Evolutionary conservation across 2,329 filamentous ascomycete genomes (phyloP).

Genomic region (Xylariaceae sp.): DNA sequence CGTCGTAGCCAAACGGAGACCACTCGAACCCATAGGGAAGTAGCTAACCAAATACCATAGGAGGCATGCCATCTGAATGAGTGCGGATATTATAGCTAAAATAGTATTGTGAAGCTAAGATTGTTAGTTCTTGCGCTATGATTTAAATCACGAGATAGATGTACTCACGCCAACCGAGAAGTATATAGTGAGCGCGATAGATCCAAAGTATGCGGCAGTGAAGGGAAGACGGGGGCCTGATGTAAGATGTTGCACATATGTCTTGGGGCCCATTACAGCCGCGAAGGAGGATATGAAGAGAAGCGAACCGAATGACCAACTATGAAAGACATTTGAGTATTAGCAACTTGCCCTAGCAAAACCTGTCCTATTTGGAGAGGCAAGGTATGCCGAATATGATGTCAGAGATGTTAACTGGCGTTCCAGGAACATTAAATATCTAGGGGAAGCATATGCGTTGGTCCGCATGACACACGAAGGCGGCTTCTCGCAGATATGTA

Average conservation of each 20-base stretch:
- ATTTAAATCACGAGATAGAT: background rate
- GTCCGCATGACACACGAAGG: slow-evolving; percentile 39
- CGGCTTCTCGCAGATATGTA: slow-evolving; percentile 41
- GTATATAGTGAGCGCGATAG: slow-evolving; percentile 87
- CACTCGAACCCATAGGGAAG: slow-evolving; percentile 94
- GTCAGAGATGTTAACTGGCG: slow-evolving; percentile 7
- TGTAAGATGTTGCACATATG: slow-evolving; percentile 83
- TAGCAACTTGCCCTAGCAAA: slow-evolving; percentile 27
- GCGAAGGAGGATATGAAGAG: slow-evolving; percentile 93
- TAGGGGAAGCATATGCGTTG: slow-evolving; percentile 34
- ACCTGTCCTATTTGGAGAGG: background rate
- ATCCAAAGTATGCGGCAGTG: slow-evolving; percentile 93
- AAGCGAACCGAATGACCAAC: slow-evolving; percentile 92
- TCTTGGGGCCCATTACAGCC: slow-evolving; percentile 88
- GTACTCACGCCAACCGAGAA: slow-evolving; percentile 88
- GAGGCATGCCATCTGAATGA: slow-evolving; percentile 83
- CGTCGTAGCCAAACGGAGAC: slow-evolving; percentile 82
- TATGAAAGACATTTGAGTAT: slow-evolving; percentile 51
- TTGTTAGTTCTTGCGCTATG: slow-evolving; percentile 30
- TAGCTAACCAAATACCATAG: slow-evolving; percentile 97
- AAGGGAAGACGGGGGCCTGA: slow-evolving; percentile 89
- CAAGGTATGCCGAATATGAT: slow-evolving; percentile 18
- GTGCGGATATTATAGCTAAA: slow-evolving; percentile 82
- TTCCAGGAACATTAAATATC: slow-evolving; percentile 34
- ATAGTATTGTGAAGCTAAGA: slow-evolving; percentile 79